Percentiles rank a stretch among this genome's conserved stretches.
Conservation (phyloP, 2,329 filamentous ascomycete genomes). For the Sclerotinia spermophila region DNA sequence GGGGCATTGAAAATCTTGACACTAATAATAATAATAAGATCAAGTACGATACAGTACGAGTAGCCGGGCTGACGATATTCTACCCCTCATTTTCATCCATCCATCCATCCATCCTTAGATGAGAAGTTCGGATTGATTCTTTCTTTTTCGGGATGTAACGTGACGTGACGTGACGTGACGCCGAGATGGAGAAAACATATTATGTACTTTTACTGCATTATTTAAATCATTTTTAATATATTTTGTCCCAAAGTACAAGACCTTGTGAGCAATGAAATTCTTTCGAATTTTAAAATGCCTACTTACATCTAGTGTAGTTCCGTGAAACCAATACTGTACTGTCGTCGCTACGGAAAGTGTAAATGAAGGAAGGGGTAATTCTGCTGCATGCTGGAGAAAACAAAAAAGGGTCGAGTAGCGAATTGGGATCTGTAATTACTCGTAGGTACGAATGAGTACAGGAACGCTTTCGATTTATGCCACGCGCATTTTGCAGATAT, state of each 20-base stretch:
- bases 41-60: too few species aligned
- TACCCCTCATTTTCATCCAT: conserved; percentile 13
- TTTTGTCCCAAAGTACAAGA: not conserved
- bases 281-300: not conserved
- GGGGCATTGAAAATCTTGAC: conserved; percentile 9
- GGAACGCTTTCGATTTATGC: not conserved
- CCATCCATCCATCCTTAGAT: not conserved
- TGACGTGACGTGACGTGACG: conserved; percentile 12
- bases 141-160: conserved; percentile 6
- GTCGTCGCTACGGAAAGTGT: conserved; percentile 7
- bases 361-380: conserved; percentile 13
- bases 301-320: not conserved
- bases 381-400: not conserved
- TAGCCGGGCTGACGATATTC: not conserved
- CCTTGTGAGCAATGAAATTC: not conserved
- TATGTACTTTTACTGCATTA: not conserved
- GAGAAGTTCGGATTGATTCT: not conserved
- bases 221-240: not conserved
- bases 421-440: not conserved
- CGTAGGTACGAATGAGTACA: not conserved
- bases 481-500: not conserved
- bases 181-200: not conserved
- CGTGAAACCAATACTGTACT: not conserved
- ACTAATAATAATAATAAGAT: too few species aligned
- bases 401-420: not conserved